Base-by-base conservation (phyloP, 176 grass and related monocot species). In the Zizania latifolia region DNA sequence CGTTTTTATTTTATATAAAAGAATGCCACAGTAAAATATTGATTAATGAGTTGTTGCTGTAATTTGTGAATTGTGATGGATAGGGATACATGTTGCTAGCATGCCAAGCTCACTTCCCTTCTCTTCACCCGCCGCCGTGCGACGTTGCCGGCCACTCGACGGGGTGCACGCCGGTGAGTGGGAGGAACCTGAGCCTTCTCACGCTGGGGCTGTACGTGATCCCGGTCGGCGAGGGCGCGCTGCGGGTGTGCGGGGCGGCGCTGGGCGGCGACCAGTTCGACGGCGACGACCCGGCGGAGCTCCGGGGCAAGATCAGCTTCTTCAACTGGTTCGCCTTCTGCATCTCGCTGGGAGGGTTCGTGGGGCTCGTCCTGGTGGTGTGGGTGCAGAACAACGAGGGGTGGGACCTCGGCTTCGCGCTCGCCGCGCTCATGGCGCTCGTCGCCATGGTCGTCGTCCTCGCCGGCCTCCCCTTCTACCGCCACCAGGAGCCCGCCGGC, bases 261-360 rank as follows among this genome's bases (percentile, higher is more conserved):
- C 76, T 89, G 11, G 91, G 87, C 19, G 90, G 85, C 0, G 90
- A 93, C 62, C 90, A 93, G 64, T 89, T 93, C 56, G 86, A 93
- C 55, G 53, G 62, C 34, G 67, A 70, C 62, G 56, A 75, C 71
- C 60, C 63, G 0, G 9, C 1, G 28, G 83, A 88, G 66, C 53
- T 61, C 34, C 74, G 36, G 40, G 40, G 27, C 30, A 84, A 83
- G 71, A 71, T 36, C n/a, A 90, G 82, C 63, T 93, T 77, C 81
- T 93, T 93, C 81, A 93, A 90, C 72, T 87, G 86, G 83, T 93
- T 28, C 64, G 38, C 76, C 11, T 93, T 90, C 62, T 71, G 64
- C 14, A 77, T 93, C 45, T 90, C 84, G 5, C 39, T 80, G 0
- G 90, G 83, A 0, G 67, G 81, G 0, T 50, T 87, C 58, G 27